Percentiles rank a stretch among this genome's conserved stretches.
These are phyloP conservation scores for Encephalitozoon romaleae DNA, from an alignment of 371 early-diverging fungal species.

Conservation along the genomic window DNA sequence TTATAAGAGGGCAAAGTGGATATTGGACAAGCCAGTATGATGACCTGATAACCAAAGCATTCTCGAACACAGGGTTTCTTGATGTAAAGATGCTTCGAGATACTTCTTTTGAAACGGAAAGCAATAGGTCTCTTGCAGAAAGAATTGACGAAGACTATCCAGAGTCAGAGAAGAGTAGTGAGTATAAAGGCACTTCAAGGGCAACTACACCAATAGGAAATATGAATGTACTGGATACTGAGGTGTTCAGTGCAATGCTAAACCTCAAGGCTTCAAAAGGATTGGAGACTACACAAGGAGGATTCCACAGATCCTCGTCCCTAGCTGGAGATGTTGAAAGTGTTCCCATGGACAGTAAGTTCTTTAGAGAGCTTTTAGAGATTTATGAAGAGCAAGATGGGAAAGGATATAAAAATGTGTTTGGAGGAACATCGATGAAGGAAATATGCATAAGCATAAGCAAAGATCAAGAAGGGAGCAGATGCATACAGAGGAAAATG, in stretches of 20 bases:
- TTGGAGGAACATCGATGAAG: not conserved
- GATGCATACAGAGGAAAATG: constrained; percentile 95
- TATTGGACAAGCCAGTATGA: constrained; percentile 37
- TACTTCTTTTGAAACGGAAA: not conserved
- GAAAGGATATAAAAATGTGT: not conserved
- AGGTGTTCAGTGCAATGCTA: constrained; percentile 15
- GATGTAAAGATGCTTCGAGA: constrained; percentile 40
- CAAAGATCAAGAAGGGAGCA: constrained; percentile 95
- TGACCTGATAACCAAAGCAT: constrained; percentile 43
- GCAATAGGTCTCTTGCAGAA: constrained; percentile 32
- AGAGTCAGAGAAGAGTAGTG: constrained; percentile 24
- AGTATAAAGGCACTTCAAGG: constrained; percentile 36
- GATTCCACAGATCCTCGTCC: not conserved
- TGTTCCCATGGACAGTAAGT: not conserved
- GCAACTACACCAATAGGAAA: constrained; percentile 49
- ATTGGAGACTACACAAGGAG: not conserved
- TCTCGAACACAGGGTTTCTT: constrained; percentile 18
- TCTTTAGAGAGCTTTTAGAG: constrained; percentile 21
- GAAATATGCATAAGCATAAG: constrained; percentile 64
- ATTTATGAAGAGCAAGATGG: constrained; percentile 18
- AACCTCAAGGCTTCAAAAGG: not conserved
- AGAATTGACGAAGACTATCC: constrained; percentile 50
- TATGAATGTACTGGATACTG: constrained; percentile 12
- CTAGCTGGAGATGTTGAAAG: not conserved
- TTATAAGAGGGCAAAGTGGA: constrained; percentile 35